phyloP scores from a whole-genome alignment of 805 yeast genomes.

The Kockiozyma suomiensis region DNA sequence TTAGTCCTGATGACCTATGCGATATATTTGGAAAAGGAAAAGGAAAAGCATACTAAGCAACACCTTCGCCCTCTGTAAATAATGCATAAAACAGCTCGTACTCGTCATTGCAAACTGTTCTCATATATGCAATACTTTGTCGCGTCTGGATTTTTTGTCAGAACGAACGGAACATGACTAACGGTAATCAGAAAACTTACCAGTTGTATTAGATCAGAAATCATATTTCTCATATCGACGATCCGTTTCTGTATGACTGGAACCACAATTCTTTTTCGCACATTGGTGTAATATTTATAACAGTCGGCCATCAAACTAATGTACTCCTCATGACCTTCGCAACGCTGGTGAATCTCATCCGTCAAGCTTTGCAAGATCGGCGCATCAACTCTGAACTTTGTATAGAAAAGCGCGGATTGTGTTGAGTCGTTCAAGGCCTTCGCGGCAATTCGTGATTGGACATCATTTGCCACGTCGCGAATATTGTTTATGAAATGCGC shows the following conservation, averaged over 20 bases:
- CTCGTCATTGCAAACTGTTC: constrained; percentile 64
- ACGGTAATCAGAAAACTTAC: constrained; percentile 5
- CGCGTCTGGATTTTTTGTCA: constrained; percentile 48
- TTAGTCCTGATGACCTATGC: constrained; percentile 8
- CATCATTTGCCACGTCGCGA: constrained; percentile 37
- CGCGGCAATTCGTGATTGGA: constrained; percentile 30
- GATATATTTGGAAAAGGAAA: not conserved
- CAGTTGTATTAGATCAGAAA: constrained; percentile 54
- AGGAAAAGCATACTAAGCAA: constrained; percentile 43
- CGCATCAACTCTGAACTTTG: constrained; percentile 57
- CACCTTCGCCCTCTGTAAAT: constrained; percentile 48
- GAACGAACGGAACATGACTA: not conserved
- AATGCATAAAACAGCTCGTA: constrained; percentile 57
- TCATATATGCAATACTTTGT: constrained; percentile 60
- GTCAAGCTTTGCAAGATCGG: constrained; percentile 46
- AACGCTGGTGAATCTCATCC: constrained; percentile 46
- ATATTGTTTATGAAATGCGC: constrained; percentile 57
- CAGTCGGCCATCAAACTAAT: constrained; percentile 70
- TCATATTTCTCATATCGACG: constrained; percentile 39
- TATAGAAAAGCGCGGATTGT: constrained; percentile 65
- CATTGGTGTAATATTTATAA: constrained; percentile 60
- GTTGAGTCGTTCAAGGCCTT: constrained; percentile 47
- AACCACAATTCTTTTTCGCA: constrained; percentile 55
- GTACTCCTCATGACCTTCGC: constrained; percentile 54
- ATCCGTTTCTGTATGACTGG: constrained; percentile 48